A percentile compares a stretch with the other conserved stretches of the same genome.
These are phyloP conservation scores for Tillandsia leiboldiana DNA, from an alignment of 176 grass and related monocot species.

Conservation along the genomic window DNA sequence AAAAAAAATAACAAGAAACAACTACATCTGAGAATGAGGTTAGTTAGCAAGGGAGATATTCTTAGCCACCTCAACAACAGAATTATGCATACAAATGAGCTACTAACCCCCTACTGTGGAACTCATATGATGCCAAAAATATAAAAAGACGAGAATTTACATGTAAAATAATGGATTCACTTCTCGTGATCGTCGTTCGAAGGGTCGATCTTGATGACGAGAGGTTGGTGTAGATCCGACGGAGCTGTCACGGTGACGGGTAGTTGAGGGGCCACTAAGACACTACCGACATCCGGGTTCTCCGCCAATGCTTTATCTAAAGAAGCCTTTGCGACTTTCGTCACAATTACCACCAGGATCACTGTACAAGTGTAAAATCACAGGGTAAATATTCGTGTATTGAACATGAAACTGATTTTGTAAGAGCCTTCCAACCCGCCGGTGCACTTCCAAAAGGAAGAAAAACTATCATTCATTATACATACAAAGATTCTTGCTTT, in stretches of 20 bases:
- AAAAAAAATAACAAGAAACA: too few species aligned
- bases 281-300: conserved; percentile 42
- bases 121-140: too few species aligned
- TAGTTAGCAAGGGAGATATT: too few species aligned
- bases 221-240: conserved; percentile 63
- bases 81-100: too few species aligned
- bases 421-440: too few species aligned
- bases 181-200: conserved; percentile 70
- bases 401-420: too few species aligned
- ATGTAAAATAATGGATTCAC: conserved; percentile 32
- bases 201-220: conserved; percentile 78
- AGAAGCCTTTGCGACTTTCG: conserved; percentile 71
- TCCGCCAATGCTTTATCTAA: conserved; percentile 84
- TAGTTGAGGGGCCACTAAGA: conserved; percentile 48
- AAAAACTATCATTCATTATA: too few species aligned
- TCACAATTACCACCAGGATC: conserved; percentile 68
- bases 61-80: too few species aligned
- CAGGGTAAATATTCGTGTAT: background rate
- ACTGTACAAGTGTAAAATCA: conserved; percentile 26
- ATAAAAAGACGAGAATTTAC: conserved; percentile 34
- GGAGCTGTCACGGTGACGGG: conserved; percentile 34
- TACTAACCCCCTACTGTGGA: too few species aligned
- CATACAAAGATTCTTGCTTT: too few species aligned
- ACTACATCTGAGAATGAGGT: too few species aligned
- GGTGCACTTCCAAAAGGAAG: too few species aligned